phyloP scores from a whole-genome alignment of 106 monocot species.

The Hemerocallis citrina region DNA sequence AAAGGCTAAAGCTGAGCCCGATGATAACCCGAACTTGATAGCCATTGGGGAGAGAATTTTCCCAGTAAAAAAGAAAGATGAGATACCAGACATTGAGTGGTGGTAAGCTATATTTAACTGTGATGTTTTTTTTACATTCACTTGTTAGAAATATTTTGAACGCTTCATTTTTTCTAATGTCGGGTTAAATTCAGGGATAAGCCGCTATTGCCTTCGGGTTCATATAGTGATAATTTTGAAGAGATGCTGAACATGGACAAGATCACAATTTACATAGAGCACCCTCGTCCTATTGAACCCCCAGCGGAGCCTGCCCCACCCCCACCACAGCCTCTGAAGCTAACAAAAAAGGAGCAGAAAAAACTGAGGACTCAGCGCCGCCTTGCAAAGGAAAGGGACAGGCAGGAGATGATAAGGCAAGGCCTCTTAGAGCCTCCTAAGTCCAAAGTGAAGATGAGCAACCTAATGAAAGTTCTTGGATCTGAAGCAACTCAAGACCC shows the following conservation, averaged over 20 bases:
- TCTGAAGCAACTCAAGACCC: constrained; percentile 95
- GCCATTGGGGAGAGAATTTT: constrained; percentile 58
- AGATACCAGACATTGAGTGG: constrained; percentile 86
- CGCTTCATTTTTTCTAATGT: too few relatives aligned
- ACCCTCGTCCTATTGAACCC: constrained; percentile 84
- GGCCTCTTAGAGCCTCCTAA: constrained; percentile 85
- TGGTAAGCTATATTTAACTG: constrained; percentile 37
- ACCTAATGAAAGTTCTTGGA: constrained; percentile 87
- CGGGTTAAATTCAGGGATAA: too few relatives aligned
- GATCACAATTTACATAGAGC: constrained; percentile 78
- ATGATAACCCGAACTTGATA: constrained; percentile 88
- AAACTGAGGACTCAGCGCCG: constrained; percentile 90
- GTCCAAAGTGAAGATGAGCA: constrained; percentile 92
- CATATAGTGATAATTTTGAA: constrained; percentile 27
- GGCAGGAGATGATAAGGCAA: constrained; percentile 97
- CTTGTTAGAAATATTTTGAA: too few relatives aligned
- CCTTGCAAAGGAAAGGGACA: constrained; percentile 90
- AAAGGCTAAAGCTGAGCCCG: constrained; percentile 84
- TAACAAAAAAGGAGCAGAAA: constrained; percentile 86
- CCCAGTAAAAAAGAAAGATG: constrained; percentile 71
- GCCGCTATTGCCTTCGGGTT: constrained; percentile 34
- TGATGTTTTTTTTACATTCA: too few relatives aligned
- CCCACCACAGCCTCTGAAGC: constrained; percentile 84
- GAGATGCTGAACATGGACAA: constrained; percentile 69
- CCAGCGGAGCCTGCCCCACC: constrained; percentile 83